phyloP scores from a whole-genome alignment of 2,329 filamentous ascomycete species.

The Aspergillus quadrilineatus region DNA sequence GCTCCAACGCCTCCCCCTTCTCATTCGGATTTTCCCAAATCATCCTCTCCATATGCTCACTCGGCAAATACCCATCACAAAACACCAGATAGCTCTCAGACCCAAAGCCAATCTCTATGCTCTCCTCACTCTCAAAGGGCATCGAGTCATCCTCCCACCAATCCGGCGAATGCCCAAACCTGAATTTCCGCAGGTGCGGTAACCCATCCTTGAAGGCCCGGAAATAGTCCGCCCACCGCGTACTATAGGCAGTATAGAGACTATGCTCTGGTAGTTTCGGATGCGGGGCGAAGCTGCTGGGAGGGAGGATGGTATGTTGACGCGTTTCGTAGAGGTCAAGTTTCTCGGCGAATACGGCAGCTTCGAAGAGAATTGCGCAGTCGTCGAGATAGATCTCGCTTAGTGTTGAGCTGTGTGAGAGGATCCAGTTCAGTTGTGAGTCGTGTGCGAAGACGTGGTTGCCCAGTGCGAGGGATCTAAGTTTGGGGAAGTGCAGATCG shows the following conservation, averaged over 20 bases:
- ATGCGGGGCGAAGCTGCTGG: no score
- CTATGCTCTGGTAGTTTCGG: no score
- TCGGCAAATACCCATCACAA: slow-evolving; percentile 21
- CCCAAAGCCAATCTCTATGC: slow-evolving; percentile 17
- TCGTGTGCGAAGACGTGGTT: slow-evolving; percentile 17
- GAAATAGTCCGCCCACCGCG: no score
- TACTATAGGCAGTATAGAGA: no score
- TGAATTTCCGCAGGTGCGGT: slow-evolving; percentile 21
- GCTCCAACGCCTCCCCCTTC: not conserved
- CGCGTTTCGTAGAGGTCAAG: no score
- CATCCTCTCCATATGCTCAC: slow-evolving; percentile 18
- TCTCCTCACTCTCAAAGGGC: slow-evolving; percentile 23
- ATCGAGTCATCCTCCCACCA: slow-evolving; percentile 9
- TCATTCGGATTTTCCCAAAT: not conserved
- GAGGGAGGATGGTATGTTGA: no score
- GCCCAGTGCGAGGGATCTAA: slow-evolving; percentile 43
- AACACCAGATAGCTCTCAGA: slow-evolving; percentile 22
- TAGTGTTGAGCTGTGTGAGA: no score
- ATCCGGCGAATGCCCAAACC: slow-evolving; percentile 12
- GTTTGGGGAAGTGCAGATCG: slow-evolving; percentile 35
- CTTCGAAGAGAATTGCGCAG: no score
- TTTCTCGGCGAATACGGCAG: no score
- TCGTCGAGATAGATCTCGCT: no score
- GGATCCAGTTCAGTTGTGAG: no score
- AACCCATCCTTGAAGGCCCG: not conserved